A percentile compares a stretch with the other conserved stretches of the same genome.
Evolutionary conservation across 1,284 basidiomycete species (phyloP).

Genomic region (Ustilago hordei): DNA sequence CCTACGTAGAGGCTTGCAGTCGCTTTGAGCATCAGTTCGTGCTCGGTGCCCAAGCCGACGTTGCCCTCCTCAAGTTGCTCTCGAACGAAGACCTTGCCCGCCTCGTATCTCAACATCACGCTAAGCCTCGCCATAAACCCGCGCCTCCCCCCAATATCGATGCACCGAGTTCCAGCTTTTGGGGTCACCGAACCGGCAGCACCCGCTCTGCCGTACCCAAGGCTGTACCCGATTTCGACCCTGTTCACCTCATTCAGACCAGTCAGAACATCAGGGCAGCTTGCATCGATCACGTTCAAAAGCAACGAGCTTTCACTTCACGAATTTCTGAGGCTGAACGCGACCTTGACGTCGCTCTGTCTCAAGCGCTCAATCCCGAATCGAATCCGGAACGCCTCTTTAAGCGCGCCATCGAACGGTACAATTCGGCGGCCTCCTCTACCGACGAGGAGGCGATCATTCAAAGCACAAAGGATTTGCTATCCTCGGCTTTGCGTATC

Average conservation of each 20-base stretch:
- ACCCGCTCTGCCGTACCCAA: not conserved
- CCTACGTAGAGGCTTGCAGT: constrained; percentile 33
- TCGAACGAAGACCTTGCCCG: constrained; percentile 2
- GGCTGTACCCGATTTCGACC: constrained; percentile 18
- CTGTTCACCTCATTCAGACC: constrained; percentile 17
- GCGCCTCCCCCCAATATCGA: constrained; percentile 3
- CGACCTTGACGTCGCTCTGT: constrained; percentile 15
- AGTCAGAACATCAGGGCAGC: constrained; percentile 25
- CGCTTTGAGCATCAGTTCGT: constrained; percentile 27
- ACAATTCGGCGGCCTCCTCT: not conserved
- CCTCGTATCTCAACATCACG: constrained; percentile 3
- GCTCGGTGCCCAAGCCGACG: constrained; percentile 18
- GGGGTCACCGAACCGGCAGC: constrained; percentile 6
- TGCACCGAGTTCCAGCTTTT: not conserved
- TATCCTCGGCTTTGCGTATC: constrained; percentile 35
- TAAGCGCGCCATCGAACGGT: constrained; percentile 10
- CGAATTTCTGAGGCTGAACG: constrained; percentile 3
- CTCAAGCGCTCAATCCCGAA: constrained; percentile 35
- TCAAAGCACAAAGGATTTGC: constrained; percentile 25
- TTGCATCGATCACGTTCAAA: constrained; percentile 18
- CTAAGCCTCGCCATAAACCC: constrained; percentile 18
- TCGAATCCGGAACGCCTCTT: constrained; percentile 24
- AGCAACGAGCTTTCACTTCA: not conserved
- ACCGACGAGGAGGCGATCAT: constrained; percentile 1
- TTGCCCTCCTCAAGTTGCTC: constrained; percentile 19